Base-by-base conservation (phyloP, 2,329 filamentous ascomycete species). In the Aspergillus arachidicola region DNA sequence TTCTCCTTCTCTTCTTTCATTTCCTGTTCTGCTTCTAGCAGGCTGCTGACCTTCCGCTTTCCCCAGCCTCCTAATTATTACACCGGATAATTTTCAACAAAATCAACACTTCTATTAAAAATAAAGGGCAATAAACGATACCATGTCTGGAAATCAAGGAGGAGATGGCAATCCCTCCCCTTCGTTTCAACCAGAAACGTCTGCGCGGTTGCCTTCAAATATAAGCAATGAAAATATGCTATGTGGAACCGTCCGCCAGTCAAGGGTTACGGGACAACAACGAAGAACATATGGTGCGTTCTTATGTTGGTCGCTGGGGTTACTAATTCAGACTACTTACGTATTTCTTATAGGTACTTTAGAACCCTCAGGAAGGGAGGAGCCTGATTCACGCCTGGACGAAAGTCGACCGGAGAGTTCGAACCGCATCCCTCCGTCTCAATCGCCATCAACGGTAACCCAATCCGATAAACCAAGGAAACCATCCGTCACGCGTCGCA, bases 401-500 rank as follows among this genome's bases (percentile, higher is more conserved):
- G 79, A 73, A 65, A 70, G 58, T 55, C 76, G 66, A 72, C 69
- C 69, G 9, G 73, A 74, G 53, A 66, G 58, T 45, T 72, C 68
- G 32, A 71, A 46, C 62, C 71, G 73, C 73, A 66, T 71, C 54
- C 76, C 78, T 45, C 68, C 76, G 34, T 69, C 81, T 16, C 79
- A 81, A 59, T 83, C 86, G 64, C 67, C 73, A 5, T 80, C 83
- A 59, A 72, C 82, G 72, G 70, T 71, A 28, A 71, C 78, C 9
- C 68, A 68, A 48, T 53, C 68, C 4, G 76, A 77, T 61, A 78
- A 85, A 67, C 83, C 88, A 16, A 89, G 87, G 75, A 96, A 94
- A 76, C 93, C 93, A 21, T 80, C 86, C 12, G 86, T 94, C 77
- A 77, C 86, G 62, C 89, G 92, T 69, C 89, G 93, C 65, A 84